phyloP scores from a whole-genome alignment of 2,329 filamentous ascomycete species.

The Dactylellina cionopaga region DNA sequence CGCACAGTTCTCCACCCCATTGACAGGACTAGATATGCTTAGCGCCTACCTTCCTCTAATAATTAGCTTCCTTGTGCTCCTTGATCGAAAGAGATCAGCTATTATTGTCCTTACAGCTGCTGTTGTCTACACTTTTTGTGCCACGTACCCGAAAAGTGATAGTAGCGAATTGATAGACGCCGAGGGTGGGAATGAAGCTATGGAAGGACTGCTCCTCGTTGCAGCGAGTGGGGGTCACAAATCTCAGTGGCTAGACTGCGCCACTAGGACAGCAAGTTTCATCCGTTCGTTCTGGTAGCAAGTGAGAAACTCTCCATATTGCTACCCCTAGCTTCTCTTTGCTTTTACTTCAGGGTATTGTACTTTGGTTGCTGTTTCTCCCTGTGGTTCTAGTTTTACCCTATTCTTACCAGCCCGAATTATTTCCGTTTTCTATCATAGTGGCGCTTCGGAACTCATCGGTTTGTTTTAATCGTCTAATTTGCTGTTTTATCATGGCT shows the following conservation, averaged over 20 bases:
- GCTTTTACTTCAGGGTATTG: background rate
- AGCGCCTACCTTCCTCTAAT: constrained; percentile 27
- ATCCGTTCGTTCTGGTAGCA: background rate
- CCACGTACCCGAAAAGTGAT: background rate
- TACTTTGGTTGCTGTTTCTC: background rate
- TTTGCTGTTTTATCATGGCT: background rate
- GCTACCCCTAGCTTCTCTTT: background rate
- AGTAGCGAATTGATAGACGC: too few relatives aligned
- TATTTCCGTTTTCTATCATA: background rate
- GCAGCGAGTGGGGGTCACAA: background rate
- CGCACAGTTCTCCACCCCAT: background rate
- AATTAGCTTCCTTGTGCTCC: constrained; percentile 32
- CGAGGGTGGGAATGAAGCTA: background rate
- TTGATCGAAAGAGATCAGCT: constrained; percentile 37
- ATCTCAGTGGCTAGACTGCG: constrained; percentile 2
- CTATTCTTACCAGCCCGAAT: too few relatives aligned
- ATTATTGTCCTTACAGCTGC: constrained; percentile 10
- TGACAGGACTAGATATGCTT: background rate
- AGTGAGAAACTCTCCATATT: background rate
- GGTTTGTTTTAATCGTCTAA: too few relatives aligned
- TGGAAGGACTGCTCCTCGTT: background rate
- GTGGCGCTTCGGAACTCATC: background rate
- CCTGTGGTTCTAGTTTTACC: background rate
- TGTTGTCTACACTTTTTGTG: constrained; percentile 3
- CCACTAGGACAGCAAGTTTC: background rate